Evolutionary conservation across 2,329 filamentous ascomycete species (phyloP).

Genomic region (Colletotrichum endophyticum): DNA sequence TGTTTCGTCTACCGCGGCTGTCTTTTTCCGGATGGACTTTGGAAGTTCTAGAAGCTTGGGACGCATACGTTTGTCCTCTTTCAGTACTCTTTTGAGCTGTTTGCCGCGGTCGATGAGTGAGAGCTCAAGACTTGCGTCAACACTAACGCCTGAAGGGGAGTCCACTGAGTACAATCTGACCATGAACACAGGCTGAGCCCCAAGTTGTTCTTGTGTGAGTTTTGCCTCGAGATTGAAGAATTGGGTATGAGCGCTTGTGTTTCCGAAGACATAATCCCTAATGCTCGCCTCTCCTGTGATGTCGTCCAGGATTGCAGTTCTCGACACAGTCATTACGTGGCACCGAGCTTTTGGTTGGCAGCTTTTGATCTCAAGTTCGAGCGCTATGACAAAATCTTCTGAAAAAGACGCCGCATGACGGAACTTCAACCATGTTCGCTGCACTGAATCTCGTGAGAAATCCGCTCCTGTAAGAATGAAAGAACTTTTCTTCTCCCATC

Average conservation of each 20-base stretch:
- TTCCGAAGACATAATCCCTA: background rate
- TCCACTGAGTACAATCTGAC: background rate
- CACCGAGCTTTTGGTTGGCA: background rate
- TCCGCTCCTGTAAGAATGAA: background rate
- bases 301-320: background rate
- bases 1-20: background rate
- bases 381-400: background rate
- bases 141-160: background rate
- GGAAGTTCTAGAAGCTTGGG: background rate
- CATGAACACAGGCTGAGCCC: background rate
- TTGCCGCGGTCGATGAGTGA: background rate
- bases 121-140: background rate
- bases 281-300: background rate
- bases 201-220: background rate
- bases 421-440: background rate
- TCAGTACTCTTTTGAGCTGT: background rate
- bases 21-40: background rate
- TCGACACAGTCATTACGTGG: background rate
- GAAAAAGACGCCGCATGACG: background rate
- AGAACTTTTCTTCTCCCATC: background rate
- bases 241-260: background rate
- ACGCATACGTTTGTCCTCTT: background rate
- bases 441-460: background rate
- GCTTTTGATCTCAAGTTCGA: background rate
- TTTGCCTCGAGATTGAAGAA: background rate